phyloP scores from a whole-genome alignment of 371 early-diverging fungal genomes.

The Smittium mucronatum region DNA sequence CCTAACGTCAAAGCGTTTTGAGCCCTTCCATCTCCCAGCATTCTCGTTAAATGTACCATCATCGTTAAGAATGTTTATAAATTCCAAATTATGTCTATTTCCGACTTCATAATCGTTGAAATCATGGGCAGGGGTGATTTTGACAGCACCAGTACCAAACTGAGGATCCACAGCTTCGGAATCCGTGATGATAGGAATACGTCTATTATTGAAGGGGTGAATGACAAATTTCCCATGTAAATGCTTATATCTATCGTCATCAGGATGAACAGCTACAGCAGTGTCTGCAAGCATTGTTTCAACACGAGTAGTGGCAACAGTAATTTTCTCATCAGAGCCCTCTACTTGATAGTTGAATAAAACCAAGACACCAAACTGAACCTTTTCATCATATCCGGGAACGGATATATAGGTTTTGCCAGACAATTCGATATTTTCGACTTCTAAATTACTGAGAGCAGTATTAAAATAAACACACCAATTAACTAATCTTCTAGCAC shows the following conservation, averaged over 20 bases:
- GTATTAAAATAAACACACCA: conserved; percentile 98
- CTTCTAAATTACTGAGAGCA: conserved; percentile 96
- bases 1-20: conserved; percentile 95
- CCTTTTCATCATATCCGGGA: conserved; percentile 85
- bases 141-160: conserved; percentile 99
- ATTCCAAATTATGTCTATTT: conserved; percentile 84
- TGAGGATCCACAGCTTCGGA: conserved; percentile 87
- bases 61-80: conserved; percentile 93
- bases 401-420: conserved; percentile 74
- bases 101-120: conserved; percentile 96
- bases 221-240: conserved; percentile 84
- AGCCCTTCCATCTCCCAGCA: conserved; percentile 75
- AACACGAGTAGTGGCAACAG: conserved; percentile 98
- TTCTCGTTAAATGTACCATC: conserved; percentile 88
- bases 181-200: conserved; percentile 85
- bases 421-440: conserved; percentile 79
- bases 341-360: conserved; percentile 76
- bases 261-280: conserved; percentile 89
- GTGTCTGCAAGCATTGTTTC: conserved; percentile 99
- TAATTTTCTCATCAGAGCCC: conserved; percentile 61
- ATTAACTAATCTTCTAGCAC: conserved; percentile 95
- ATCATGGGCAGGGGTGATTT: conserved; percentile 99
- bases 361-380: conserved; percentile 96
- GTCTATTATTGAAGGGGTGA: conserved; percentile 90
- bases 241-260: conserved; percentile 72